Evolutionary conservation across 306 rosid species (phyloP).

Genomic region (Rubus parviflorus): DNA sequence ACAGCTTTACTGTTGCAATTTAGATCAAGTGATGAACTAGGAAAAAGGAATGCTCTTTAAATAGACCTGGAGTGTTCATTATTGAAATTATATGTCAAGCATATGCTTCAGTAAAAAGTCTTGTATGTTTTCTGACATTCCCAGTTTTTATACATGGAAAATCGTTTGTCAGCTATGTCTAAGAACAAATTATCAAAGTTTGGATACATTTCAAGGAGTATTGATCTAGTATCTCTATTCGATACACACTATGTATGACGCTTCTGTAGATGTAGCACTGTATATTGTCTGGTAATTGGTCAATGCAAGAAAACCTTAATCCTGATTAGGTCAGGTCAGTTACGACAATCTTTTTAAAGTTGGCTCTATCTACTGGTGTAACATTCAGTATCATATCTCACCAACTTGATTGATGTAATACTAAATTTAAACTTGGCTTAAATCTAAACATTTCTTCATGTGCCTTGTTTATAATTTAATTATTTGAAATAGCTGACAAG

Average conservation of each 20-base stretch:
- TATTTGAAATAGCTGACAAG: background rate
- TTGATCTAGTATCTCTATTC: background rate
- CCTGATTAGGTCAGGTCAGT: background rate
- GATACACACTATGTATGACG: background rate
- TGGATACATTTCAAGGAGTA: background rate
- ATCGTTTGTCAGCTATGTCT: background rate
- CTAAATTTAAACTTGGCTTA: background rate
- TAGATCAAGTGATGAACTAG: background rate
- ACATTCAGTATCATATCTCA: background rate
- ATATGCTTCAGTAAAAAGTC: background rate
- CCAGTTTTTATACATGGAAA: background rate
- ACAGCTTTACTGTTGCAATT: background rate
- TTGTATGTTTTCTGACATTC: no score
- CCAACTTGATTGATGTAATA: background rate
- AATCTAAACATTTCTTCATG: background rate
- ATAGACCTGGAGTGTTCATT: background rate
- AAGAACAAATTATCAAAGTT: background rate
- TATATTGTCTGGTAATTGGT: background rate
- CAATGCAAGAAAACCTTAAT: background rate
- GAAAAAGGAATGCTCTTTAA: no score
- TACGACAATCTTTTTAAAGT: background rate
- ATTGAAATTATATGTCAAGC: background rate
- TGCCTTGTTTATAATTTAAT: background rate
- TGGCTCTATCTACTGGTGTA: background rate
- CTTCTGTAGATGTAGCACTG: background rate